Evolutionary conservation across 306 rosid species (phyloP).

Genomic region (Potentilla sterilis): DNA sequence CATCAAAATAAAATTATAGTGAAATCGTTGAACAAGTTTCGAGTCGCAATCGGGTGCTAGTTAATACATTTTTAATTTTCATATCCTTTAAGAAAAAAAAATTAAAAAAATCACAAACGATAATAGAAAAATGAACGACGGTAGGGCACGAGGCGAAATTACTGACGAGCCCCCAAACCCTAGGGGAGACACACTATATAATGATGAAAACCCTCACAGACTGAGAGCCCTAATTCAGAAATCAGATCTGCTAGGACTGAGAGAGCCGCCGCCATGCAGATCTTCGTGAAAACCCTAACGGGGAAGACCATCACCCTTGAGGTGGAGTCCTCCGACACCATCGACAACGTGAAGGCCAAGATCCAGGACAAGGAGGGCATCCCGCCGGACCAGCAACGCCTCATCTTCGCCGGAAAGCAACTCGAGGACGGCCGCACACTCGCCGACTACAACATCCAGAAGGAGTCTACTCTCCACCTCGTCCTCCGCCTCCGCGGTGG

Average conservation of each 20-base stretch:
- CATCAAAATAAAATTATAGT: too few relatives aligned
- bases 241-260: not conserved
- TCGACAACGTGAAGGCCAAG: constrained; percentile 89
- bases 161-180: not conserved
- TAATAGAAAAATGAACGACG: too few relatives aligned
- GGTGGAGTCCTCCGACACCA: constrained; percentile 89
- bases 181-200: not conserved
- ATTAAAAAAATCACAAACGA: too few relatives aligned
- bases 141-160: not conserved
- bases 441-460: constrained; percentile 94
- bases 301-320: constrained; percentile 92
- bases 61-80: too few relatives aligned
- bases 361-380: constrained; percentile 96
- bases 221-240: not conserved
- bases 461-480: constrained; percentile 85
- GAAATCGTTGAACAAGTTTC: too few relatives aligned
- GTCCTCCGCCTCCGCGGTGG: constrained; percentile 95
- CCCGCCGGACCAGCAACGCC: constrained; percentile 94
- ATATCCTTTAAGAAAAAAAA: too few relatives aligned
- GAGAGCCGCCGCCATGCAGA: constrained; percentile 56
- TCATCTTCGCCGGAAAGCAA: constrained; percentile 93
- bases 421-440: constrained; percentile 95
- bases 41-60: too few relatives aligned
- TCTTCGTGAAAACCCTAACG: constrained; percentile 95
- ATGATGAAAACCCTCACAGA: not conserved